Percentiles rank a stretch among this genome's conserved stretches.
Evolutionary conservation across 257 asterid genomes (phyloP).

Genomic region (Solanum chmielewskii): DNA sequence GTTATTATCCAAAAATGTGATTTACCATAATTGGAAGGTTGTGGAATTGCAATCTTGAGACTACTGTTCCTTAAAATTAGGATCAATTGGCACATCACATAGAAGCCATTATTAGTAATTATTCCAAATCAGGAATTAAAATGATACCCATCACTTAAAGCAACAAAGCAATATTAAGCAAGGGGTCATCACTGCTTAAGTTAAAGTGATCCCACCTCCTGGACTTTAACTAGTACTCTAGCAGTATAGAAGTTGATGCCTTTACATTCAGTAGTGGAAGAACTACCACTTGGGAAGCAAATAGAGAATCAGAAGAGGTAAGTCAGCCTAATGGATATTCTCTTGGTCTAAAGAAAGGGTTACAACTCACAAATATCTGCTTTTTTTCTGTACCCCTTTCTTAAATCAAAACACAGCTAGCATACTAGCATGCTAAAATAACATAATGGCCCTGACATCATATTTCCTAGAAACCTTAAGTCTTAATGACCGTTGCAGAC

Average conservation of each 20-base stretch:
- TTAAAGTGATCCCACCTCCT: background rate
- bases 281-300: background rate
- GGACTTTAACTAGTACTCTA: background rate
- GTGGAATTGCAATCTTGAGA: background rate
- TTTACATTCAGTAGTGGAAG: background rate
- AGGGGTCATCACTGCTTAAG: background rate
- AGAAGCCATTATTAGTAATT: background rate
- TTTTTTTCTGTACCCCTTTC: background rate
- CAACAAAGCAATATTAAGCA: background rate
- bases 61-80: background rate
- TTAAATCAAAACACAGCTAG: background rate
- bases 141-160: background rate
- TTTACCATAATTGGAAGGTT: background rate
- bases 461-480: background rate
- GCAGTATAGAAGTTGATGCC: background rate
- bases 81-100: background rate
- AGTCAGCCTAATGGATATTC: background rate
- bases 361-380: background rate
- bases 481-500: background rate
- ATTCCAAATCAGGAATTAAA: background rate
- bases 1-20: background rate
- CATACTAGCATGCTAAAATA: background rate
- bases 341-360: background rate
- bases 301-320: background rate
- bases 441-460: background rate